Evolutionary conservation across 2,329 filamentous ascomycete genomes (phyloP), one percentile per base, ranked within the genome.

Genomic region (Curvularia hawaiiensis): DNA sequence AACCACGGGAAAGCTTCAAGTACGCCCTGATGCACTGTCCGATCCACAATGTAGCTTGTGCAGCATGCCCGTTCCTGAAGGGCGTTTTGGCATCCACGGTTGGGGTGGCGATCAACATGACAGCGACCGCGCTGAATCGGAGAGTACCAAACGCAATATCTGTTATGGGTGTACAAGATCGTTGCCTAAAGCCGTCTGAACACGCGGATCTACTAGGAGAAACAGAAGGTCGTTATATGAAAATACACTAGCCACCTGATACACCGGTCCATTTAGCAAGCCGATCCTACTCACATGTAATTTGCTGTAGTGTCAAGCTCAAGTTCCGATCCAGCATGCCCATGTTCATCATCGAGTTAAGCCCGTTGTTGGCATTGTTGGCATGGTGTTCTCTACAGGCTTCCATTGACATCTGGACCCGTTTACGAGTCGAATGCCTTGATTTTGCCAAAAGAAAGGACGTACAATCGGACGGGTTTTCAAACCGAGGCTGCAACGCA

Each of bases 1-100:
- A 61, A 99, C 94, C 33, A 89, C 90, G n/a, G 88, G 87, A 50
- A 97, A 96, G 77, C 82, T 98, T 40, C 81, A 87, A 45, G 78
- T 85, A 26, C 73, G 79, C 0, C 66, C 79, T 22, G 66, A 66
- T 1, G 50, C 65, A 7, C 46, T 54, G 11, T 59, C 56, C n/a
- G 67, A 69, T 20, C 61, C 63, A 10, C 50, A 56, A 9, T 96
- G 92, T 68, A 82, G 83, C 33, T 74, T 94, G 9, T 96, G 92
- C 74, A 85, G 85, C 49, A 85, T 90, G 77, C 84, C 85, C 33
- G 79, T 92, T 12, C 84, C 88, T 54, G 83, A 83, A 61, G 79
- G 80, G 4, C 87, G 86, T 3, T 87, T 90, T 67, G 84, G 85
- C 60, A 83, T 85, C 43, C 88, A 85, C 80, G 84, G 83, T 38